Conservation (phyloP, 2,329 filamentous ascomycete genomes). For the Fusarium sp. region DNA sequence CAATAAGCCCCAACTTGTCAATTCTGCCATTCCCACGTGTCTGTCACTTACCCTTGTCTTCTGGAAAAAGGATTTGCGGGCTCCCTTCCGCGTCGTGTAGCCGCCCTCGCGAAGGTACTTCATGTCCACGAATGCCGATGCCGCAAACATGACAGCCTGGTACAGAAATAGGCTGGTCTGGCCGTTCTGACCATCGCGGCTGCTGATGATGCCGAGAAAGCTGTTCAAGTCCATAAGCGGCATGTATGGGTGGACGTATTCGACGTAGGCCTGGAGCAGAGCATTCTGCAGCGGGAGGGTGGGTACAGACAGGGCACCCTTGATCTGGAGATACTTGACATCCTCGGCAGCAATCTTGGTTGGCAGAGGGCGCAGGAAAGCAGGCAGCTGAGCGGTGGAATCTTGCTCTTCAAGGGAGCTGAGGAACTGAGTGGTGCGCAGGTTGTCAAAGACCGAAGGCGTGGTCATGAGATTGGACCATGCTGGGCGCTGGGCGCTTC, state of each 20-base stretch:
- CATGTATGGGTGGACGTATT: conserved; percentile 96
- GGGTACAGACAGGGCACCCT: conserved; percentile 88
- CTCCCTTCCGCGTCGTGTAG: conserved; percentile 83
- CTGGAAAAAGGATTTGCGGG: conserved; percentile 90
- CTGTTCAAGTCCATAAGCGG: conserved; percentile 82
- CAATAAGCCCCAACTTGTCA: background rate
- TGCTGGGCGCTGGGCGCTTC: conserved; percentile 43
- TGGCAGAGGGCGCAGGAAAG: conserved; percentile 86
- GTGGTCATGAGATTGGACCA: conserved; percentile 55
- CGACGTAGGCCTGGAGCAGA: conserved; percentile 84
- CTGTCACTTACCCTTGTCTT: conserved; percentile 80
- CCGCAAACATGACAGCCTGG: conserved; percentile 95
- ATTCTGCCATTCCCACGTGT: conserved; percentile 6
- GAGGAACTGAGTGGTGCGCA: conserved; percentile 61
- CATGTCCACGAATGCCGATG: conserved; percentile 89
- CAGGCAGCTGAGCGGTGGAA: conserved; percentile 66
- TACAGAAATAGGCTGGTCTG: conserved; percentile 89
- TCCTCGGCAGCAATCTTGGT: conserved; percentile 85
- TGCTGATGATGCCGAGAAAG: conserved; percentile 73
- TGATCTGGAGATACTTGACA: conserved; percentile 85
- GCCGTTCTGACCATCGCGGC: conserved; percentile 77
- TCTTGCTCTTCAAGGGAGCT: conserved; percentile 66
- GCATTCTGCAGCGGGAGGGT: conserved; percentile 80
- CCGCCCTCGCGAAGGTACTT: conserved; percentile 83
- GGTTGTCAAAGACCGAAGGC: conserved; percentile 54